phyloP scores from a whole-genome alignment of 2,329 filamentous ascomycete genomes.

The Pleurostoma richardsiae region DNA sequence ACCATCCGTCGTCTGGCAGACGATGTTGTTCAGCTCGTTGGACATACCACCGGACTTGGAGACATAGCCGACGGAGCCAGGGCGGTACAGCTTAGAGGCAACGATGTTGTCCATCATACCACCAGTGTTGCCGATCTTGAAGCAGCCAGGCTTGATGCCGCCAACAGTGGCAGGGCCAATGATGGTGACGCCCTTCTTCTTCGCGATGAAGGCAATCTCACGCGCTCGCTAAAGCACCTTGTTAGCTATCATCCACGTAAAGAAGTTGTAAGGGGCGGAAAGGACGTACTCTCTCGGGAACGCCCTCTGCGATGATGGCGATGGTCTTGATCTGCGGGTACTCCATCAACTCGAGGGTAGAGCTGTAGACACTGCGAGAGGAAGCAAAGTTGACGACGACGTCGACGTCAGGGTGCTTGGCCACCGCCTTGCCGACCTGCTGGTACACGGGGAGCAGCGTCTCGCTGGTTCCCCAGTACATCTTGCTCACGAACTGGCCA shows the following conservation, averaged over 20 bases:
- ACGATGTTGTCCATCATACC: conserved; percentile 99
- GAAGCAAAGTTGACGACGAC: conserved; percentile 99
- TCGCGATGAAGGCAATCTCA: conserved; percentile 93
- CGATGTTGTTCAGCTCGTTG: conserved; percentile 99
- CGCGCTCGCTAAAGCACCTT: conserved; percentile 67
- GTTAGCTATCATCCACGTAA: conserved; percentile 17
- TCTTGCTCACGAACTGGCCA: conserved; percentile 99
- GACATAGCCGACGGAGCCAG: conserved; percentile 97
- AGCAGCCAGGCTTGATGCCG: conserved; percentile 98
- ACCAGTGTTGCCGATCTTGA: conserved; percentile 99
- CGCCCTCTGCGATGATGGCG: conserved; percentile 98
- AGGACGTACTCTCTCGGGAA: conserved; percentile 82
- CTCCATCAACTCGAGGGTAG: conserved; percentile 98
- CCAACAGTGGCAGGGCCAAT: conserved; percentile 97
- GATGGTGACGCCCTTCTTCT: conserved; percentile 99
- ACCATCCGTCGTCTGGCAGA: conserved; percentile 92
- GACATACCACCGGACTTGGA: conserved; percentile 99
- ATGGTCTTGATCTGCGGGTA: conserved; percentile 96
- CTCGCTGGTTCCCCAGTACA: conserved; percentile 99
- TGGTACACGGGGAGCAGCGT: conserved; percentile 98
- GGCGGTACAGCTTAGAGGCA: conserved; percentile 98
- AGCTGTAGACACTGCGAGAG: conserved; percentile 96
- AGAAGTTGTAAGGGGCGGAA: background rate
- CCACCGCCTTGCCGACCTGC: conserved; percentile 83
- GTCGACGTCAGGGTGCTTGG: conserved; percentile 96